Base-by-base conservation (phyloP, 805 yeast genomes). In the Hanseniaspora mollemarum region DNA sequence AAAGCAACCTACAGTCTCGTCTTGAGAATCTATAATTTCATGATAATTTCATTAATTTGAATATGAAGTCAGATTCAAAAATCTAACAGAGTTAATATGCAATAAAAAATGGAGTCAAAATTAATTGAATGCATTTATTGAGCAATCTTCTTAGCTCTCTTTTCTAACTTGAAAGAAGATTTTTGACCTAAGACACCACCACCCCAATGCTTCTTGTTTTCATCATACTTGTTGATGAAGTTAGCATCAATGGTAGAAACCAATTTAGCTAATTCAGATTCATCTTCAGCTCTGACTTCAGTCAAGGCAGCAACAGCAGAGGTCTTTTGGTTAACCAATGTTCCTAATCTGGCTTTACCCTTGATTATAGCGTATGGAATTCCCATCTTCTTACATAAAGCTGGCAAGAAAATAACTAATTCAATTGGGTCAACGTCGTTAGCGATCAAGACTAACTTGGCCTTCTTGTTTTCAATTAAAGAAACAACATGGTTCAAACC, bases 401-500 rank as follows among this genome's bases (percentile, higher is more conserved):
- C 96, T 70, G 98, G 98, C 65, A 90, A 77, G 83, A 86, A 90
- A 67, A 90, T 77, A 62, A 90, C 97, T 69, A 90, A 79, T 78
- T 90, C 98, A 68, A 90, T 85, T 69, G 98, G 98, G 79, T 90
- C 98, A 66, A 90, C 98, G 65, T 90, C 98, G 78, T 90, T 83
- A 71, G 98, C 97, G 67, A 90, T 90, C 73, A 90, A 80, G 58
- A 90, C 96, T 65, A 90, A 80, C 75, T 87, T 86, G 62, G 96
- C 94, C 82, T 90, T 90, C 84, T 90, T 92, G 94, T 87, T 86
- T 81, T 90, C 98, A 65, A 90, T 74, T 62, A 90, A 80, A 57
- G 95, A 83, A 66, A 88, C 96, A 76, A 90, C 96, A 77, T 90
- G 98, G 88, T 90, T 90, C 68, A 90, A 80, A 81, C 98, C 98